Percentiles rank a stretch among this genome's conserved stretches.
These are phyloP conservation scores for Chondrostereum purpureum DNA, from an alignment of 1,284 basidiomycete species.

Conservation along the genomic window DNA sequence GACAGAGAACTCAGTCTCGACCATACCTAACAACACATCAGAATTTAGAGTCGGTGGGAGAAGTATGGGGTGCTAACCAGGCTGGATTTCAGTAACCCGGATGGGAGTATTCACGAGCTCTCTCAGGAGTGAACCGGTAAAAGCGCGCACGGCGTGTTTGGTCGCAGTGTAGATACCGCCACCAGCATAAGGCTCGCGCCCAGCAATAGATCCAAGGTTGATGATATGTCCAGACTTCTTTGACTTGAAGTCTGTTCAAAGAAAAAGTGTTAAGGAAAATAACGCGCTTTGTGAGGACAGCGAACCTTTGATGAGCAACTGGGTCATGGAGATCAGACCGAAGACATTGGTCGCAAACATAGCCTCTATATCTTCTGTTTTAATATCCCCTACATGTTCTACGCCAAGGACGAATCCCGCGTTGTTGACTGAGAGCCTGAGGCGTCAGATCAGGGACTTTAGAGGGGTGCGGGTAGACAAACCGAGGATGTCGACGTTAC, in stretches of 20 bases:
- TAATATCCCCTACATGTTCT: conserved; percentile 78
- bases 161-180: conserved; percentile 81
- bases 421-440: conserved; percentile 64
- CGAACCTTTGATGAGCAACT: conserved; percentile 68
- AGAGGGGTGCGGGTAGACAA: conserved; percentile 15
- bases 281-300: conserved; percentile 1
- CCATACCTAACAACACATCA: conserved; percentile 58
- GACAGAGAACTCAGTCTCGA: conserved; percentile 89
- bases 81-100: conserved; percentile 87
- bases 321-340: conserved; percentile 81
- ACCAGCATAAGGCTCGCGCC: conserved; percentile 86
- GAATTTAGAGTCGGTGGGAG: not conserved
- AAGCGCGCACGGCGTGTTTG: conserved; percentile 87
- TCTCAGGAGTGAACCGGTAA: conserved; percentile 76
- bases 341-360: conserved; percentile 93
- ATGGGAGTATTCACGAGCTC: conserved; percentile 91
- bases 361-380: conserved; percentile 67
- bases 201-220: conserved; percentile 92
- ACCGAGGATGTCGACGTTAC: conserved; percentile 73
- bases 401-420: conserved; percentile 83
- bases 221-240: conserved; percentile 89
- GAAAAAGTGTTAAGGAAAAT: conserved; percentile 1
- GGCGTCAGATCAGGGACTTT: not conserved
- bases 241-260: conserved; percentile 74
- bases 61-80: conserved; percentile 45